phyloP scores from a whole-genome alignment of 768 basidiomycete species.

The Mycena metata region DNA sequence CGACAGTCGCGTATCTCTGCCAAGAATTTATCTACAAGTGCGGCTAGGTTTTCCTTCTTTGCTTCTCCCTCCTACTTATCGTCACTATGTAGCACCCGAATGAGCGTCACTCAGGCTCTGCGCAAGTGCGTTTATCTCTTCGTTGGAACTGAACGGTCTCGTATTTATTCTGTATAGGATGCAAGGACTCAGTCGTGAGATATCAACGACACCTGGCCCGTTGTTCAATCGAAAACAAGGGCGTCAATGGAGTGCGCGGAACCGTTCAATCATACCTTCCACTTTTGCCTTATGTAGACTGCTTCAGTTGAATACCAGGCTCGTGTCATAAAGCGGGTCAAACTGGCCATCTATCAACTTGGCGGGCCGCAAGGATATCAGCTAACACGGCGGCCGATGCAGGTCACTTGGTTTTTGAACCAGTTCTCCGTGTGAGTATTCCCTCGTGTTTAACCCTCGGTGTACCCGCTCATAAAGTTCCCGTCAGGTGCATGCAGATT shows the following conservation, averaged over 20 bases:
- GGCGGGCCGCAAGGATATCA: constrained; percentile 65
- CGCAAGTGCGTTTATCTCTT: constrained; percentile 65
- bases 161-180: constrained; percentile 51
- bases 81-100: constrained; percentile 65
- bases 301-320: constrained; percentile 75
- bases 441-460: constrained; percentile 6
- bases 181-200: constrained; percentile 63
- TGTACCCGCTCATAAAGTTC: constrained; percentile 3
- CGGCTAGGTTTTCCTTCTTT: constrained; percentile 44
- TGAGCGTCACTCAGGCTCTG: constrained; percentile 73
- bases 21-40: constrained; percentile 84
- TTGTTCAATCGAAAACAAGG: constrained; percentile 79
- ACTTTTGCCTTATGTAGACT: constrained; percentile 35
- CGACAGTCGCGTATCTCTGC: constrained; percentile 72
- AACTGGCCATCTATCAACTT: constrained; percentile 65
- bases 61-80: constrained; percentile 19
- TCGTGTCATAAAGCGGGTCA: constrained; percentile 73
- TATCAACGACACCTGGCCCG: constrained; percentile 53
- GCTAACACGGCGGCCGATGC: constrained; percentile 77
- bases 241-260: constrained; percentile 81
- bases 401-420: constrained; percentile 78
- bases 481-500: constrained; percentile 35
- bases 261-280: neutral
- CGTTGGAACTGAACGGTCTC: neutral
- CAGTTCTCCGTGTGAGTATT: constrained; percentile 70